phyloP scores from a whole-genome alignment of 169 alveolate genomes.

The Plasmodium billcollinsi region DNA sequence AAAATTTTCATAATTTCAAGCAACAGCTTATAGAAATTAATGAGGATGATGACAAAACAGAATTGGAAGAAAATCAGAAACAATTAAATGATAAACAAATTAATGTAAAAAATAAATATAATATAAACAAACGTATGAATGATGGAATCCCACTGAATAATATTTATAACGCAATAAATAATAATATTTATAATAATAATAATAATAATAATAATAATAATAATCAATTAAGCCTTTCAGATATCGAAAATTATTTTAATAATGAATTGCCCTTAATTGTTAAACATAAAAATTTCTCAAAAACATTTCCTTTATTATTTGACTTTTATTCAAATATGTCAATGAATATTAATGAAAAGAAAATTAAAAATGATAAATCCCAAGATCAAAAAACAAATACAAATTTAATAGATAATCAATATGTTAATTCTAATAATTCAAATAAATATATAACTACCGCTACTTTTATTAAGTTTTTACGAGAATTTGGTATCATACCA shows the following conservation, averaged over 20 bases:
- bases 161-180: neutral
- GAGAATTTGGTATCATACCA: constrained; percentile 86
- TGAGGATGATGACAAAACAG: constrained; percentile 19
- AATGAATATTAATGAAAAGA: neutral
- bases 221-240: constrained; percentile 30
- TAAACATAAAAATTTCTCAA: constrained; percentile 57
- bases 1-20: constrained; percentile 68
- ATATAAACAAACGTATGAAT: no score
- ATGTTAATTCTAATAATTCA: neutral
- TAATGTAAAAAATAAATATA: no score
- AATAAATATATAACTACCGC: constrained; percentile 71
- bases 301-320: constrained; percentile 75
- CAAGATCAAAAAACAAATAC: neutral
- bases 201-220: neutral
- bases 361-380: neutral
- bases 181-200: neutral
- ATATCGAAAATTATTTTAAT: constrained; percentile 56
- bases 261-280: constrained; percentile 55
- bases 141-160: no score
- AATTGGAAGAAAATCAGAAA: neutral
- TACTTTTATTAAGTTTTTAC: constrained; percentile 80
- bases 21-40: constrained; percentile 34
- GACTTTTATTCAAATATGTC: constrained; percentile 50
- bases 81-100: neutral
- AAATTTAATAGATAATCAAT: neutral